Base-by-base conservation (phyloP, 495 filamentous ascomycete species). In the Penicillium fimorum region DNA sequence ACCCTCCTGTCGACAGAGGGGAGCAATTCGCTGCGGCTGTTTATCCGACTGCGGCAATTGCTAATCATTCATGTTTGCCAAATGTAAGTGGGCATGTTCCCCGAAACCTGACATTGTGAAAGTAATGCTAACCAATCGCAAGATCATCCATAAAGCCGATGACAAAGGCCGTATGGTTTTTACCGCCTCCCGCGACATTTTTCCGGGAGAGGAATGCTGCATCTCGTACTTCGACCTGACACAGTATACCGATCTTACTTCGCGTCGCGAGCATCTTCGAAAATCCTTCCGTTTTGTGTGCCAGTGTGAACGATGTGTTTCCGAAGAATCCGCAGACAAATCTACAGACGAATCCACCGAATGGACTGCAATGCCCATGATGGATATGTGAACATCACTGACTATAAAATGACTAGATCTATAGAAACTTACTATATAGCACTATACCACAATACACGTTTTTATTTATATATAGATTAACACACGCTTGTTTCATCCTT, bases 161-260 rank as follows among this genome's bases (percentile, higher is more conserved):
- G 54, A 65, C 7, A 45, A 64, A 24, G 69, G 69, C 15, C 67
- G 64, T 0, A 76, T 76, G 73, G 66, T 74, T 5, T 76, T 74
- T 24, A 69, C 68, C 2, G 66, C 73, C 0, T 61, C 63, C 20
- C 58, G 61, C 10, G 69, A 76, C 27, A 76, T 76, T 33, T 42
- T 62, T 1, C 47, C 66, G 0, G 73, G 67, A 4, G 68, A 76
- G 45, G 73, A 76, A 55, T 76, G 73, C 49, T 76, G 73, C 25
- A 76, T 76, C 15, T 68, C 73, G 0, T 76, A 76, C 43, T 76
- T 74, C 38, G 73, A 76, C 45, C 35, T 76, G 42, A 66, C 65
- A 5, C 49, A 63, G 47, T 43, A 58, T 38, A 60, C 55, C 1
- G 60, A 65, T 17, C 30, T 73, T 5, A 40, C 43, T 13, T 60